phyloP scores from a whole-genome alignment of 495 filamentous ascomycete species.

The Penicillium simplicissimum region DNA sequence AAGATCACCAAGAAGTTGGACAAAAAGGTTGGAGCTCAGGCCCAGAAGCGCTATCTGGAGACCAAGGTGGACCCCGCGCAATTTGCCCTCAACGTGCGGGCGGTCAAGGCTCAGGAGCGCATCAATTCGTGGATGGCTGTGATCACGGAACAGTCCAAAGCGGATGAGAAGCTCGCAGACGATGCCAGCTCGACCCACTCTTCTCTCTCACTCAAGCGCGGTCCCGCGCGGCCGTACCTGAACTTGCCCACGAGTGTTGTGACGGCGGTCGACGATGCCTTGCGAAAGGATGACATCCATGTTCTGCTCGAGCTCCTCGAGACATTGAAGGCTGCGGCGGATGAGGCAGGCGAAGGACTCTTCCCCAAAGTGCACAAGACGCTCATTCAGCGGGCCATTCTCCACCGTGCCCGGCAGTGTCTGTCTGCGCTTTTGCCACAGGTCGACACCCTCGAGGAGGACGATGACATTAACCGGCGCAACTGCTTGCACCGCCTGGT shows the following conservation, averaged over 20 bases:
- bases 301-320: slow-evolving; percentile 59
- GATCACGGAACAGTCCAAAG: slow-evolving; percentile 48
- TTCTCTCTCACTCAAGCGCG: slow-evolving; percentile 66
- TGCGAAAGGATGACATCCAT: slow-evolving; percentile 70
- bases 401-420: slow-evolving; percentile 64
- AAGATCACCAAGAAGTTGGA: slow-evolving; percentile 99
- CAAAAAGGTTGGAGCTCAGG: slow-evolving; percentile 76
- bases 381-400: slow-evolving; percentile 81
- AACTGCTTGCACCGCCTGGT: slow-evolving; percentile 92
- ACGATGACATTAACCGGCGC: slow-evolving; percentile 88
- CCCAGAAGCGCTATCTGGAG: slow-evolving; percentile 79
- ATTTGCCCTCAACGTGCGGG: slow-evolving; percentile 75
- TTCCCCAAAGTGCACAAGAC: slow-evolving; percentile 69
- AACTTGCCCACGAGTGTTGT: slow-evolving; percentile 65
- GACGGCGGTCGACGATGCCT: slow-evolving; percentile 73
- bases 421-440: slow-evolving; percentile 67
- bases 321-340: slow-evolving; percentile 53
- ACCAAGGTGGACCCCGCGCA: slow-evolving; percentile 82
- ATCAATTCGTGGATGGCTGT: slow-evolving; percentile 91
- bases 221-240: slow-evolving; percentile 68
- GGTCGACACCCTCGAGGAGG: slow-evolving; percentile 73
- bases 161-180: slow-evolving; percentile 67
- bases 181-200: slow-evolving; percentile 73
- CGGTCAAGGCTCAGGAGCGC: slow-evolving; percentile 64
- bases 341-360: slow-evolving; percentile 45